Conservation (phyloP, 768 basidiomycete species). For the Leccinum incarnatum region DNA sequence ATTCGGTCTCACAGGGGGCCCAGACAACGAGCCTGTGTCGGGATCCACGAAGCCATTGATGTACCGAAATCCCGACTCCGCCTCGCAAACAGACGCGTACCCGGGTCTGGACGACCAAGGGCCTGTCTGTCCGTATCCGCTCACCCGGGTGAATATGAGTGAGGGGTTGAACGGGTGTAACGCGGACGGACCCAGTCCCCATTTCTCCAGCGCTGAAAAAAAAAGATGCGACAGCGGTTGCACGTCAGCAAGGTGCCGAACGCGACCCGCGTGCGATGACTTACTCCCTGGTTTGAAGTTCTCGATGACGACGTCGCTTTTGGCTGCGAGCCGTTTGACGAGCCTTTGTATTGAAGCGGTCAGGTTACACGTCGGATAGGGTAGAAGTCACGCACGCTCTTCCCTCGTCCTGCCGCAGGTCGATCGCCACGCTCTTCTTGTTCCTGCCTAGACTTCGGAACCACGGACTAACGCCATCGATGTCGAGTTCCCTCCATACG, state of each 20-base stretch:
- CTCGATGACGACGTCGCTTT: conserved; percentile 65
- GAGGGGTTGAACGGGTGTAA: conserved; percentile 76
- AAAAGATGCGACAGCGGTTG: background rate
- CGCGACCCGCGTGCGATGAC: conserved; percentile 9
- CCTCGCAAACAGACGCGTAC: conserved; percentile 74
- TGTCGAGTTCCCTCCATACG: conserved; percentile 68
- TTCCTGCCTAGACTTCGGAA: conserved; percentile 69
- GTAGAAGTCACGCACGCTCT: conserved; percentile 36
- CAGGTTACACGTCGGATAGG: background rate
- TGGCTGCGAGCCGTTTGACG: conserved; percentile 56
- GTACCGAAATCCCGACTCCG: conserved; percentile 70
- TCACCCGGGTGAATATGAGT: conserved; percentile 87
- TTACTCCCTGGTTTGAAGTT: conserved; percentile 75
- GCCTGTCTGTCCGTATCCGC: conserved; percentile 73
- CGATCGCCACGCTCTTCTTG: conserved; percentile 72
- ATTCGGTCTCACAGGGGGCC: conserved; percentile 67
- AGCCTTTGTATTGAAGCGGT: conserved; percentile 38
- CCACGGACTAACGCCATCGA: conserved; percentile 72
- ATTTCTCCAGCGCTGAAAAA: conserved; percentile 61
- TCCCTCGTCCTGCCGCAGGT: conserved; percentile 58
- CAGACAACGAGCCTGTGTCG: conserved; percentile 49
- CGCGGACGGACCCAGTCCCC: conserved; percentile 57
- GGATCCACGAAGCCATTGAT: conserved; percentile 66
- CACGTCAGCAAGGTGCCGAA: background rate
- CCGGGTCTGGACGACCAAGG: conserved; percentile 71